These are phyloP conservation scores for Cyclotella sp. DNA, from an alignment of 108 stramenopile species.

Conservation along the genomic window DNA sequence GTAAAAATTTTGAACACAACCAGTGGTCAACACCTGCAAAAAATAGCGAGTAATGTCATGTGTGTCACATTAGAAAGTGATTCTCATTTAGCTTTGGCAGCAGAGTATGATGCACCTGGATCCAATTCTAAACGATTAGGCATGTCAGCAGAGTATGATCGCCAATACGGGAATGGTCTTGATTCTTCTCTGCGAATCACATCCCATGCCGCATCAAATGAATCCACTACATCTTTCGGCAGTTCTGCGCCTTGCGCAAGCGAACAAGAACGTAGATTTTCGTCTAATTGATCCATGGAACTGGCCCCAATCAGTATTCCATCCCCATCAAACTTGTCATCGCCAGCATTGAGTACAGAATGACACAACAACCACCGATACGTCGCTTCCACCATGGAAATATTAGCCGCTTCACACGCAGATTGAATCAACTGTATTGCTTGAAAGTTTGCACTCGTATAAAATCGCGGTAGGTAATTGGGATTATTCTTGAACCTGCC, in stretches of 20 bases:
- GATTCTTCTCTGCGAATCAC: conserved; percentile 48
- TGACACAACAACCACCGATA: conserved; percentile 91
- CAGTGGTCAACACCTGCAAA: too few species aligned
- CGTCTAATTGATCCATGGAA: conserved; percentile 74
- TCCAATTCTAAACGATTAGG: conserved; percentile 75
- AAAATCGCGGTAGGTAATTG: conserved; percentile 90
- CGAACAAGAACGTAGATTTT: conserved; percentile 70
- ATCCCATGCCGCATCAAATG: conserved; percentile 83
- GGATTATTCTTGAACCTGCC: conserved; percentile 89
- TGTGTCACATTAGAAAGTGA: not conserved
- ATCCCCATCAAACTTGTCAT: conserved; percentile 48
- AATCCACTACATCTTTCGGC: conserved; percentile 53
- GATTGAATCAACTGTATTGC: conserved; percentile 71
- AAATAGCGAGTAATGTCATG: too few species aligned
- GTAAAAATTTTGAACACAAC: too few species aligned
- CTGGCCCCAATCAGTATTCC: conserved; percentile 88
- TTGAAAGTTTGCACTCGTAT: conserved; percentile 78
- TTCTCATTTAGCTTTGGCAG: conserved; percentile 61
- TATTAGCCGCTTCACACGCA: conserved; percentile 62
- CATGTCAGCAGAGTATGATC: conserved; percentile 85
- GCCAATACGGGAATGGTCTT: conserved; percentile 86
- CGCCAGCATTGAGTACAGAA: conserved; percentile 60
- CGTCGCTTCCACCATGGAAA: conserved; percentile 86
- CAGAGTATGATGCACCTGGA: conserved; percentile 82
- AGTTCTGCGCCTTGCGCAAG: conserved; percentile 46